phyloP scores from a whole-genome alignment of 495 filamentous ascomycete species.

The Penicillium nucicola region DNA sequence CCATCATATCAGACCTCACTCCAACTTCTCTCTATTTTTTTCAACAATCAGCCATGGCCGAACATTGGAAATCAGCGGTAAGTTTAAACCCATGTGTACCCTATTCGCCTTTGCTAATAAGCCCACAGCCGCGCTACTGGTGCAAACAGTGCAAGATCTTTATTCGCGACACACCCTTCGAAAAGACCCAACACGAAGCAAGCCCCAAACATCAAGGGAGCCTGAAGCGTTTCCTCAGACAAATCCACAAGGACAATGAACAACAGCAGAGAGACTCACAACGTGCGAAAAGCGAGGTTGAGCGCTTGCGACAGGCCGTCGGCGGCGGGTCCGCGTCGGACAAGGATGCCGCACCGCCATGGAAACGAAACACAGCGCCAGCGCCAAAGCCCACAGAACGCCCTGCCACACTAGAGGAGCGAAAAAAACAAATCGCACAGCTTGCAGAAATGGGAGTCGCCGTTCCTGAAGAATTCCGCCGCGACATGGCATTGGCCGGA shows the following conservation, averaged over 20 bases:
- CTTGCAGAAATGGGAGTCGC: slow-evolving; percentile 83
- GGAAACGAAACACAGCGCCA: slow-evolving; percentile 23
- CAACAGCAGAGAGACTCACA: slow-evolving; percentile 73
- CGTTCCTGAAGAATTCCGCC: slow-evolving; percentile 74
- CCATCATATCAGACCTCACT: slow-evolving; percentile 12
- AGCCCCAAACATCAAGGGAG: slow-evolving; percentile 83
- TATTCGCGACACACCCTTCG: slow-evolving; percentile 89
- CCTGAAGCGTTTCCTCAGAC: slow-evolving; percentile 85
- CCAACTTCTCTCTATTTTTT: neutral
- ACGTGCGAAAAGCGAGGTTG: slow-evolving; percentile 80
- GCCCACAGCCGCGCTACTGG: slow-evolving; percentile 75
- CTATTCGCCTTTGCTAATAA: neutral
- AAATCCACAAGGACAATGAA: slow-evolving; percentile 80
- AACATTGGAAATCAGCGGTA: slow-evolving; percentile 98
- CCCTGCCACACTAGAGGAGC: slow-evolving; percentile 58
- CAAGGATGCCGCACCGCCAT: slow-evolving; percentile 16
- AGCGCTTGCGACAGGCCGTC: slow-evolving; percentile 76
- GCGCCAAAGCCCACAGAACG: slow-evolving; percentile 19
- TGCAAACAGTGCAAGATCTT: slow-evolving; percentile 95
- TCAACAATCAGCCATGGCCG: slow-evolving; percentile 61
- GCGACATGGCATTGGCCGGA: slow-evolving; percentile 82
- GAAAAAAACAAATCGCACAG: slow-evolving; percentile 82
- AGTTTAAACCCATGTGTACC: slow-evolving; percentile 11
- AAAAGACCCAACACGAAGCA: slow-evolving; percentile 85
- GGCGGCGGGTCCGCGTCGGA: slow-evolving; percentile 34